A percentile compares a stretch with the other conserved stretches of the same genome.
Evolutionary conservation across 1,284 basidiomycete species (phyloP).

Genomic region (Boletus smithii): DNA sequence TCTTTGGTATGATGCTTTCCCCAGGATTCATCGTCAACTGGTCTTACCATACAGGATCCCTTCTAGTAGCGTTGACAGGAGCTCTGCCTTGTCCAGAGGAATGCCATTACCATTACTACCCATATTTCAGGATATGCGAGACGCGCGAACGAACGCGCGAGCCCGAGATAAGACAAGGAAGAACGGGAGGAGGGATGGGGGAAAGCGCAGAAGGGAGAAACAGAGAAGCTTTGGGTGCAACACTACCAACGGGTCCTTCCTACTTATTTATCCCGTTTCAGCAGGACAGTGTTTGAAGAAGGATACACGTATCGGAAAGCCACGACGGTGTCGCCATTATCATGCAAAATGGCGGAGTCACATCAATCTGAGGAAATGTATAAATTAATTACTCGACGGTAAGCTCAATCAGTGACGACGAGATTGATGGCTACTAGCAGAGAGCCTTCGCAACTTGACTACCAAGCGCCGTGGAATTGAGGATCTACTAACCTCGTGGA

Average conservation of each 20-base stretch:
- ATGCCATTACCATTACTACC: neutral
- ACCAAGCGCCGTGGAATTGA: neutral
- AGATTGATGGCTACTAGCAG: neutral
- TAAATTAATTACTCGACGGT: neutral
- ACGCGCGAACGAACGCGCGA: no score
- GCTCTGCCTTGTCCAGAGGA: conserved; percentile 4
- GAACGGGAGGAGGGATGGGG: neutral
- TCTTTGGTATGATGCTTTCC: neutral
- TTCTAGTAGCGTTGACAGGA: conserved; percentile 4
- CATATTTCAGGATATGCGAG: neutral
- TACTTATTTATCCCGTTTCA: conserved; percentile 1
- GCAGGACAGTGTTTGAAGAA: neutral
- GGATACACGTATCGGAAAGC: neutral
- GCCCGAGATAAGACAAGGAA: neutral
- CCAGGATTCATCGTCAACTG: neutral
- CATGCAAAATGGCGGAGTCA: neutral
- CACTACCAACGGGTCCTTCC: no score
- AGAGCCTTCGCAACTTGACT: neutral
- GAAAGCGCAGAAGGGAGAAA: neutral
- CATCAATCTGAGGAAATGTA: neutral
- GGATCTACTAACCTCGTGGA: neutral
- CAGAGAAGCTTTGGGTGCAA: neutral
- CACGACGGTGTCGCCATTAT: neutral
- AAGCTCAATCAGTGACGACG: neutral
- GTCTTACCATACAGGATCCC: conserved; percentile 7